Evolutionary conservation across 345 rosid species (phyloP), one percentile per base, ranked within the genome.

Genomic region (Lepidium sativum): DNA sequence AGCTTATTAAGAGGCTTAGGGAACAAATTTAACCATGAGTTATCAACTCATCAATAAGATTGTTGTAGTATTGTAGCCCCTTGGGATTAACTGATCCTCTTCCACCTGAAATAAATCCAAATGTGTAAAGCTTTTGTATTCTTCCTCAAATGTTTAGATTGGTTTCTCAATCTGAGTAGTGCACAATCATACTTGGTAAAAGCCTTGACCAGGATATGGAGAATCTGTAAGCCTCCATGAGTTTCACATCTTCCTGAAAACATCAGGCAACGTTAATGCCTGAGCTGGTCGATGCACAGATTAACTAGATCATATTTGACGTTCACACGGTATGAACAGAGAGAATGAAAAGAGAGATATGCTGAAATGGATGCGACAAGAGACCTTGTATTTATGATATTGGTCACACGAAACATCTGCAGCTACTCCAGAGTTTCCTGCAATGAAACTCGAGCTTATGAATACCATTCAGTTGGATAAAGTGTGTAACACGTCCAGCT

Each of bases 181-280:
- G 38, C 21, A 37, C 12, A 63, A 15, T 13, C 78, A 5, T 81
- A 86, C 96, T 61, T 17, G 87, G 96, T 45, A 86, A 80, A 44
- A 89, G 91, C 63, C 94, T 84, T 16, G 94, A 80, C 91, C 87
- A 86, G 12, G 96, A 86, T 63, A 86, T 86, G 60, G 91, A 89
- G 73, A 84, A 86, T 71, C 85, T 81, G 54, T 83, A 89, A 64
- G 89, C 91, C 35, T 83, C 87, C 37, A 89, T 89, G 37, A 89
- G 87, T 67, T 78, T 79, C 35, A 86, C 94, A 77, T 89, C 96
- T 78, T 89, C 91, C 91, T 86, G 75, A 71, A 54, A 38, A 27
- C 49, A 9, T 25, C 13, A 49, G 9, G 48, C 27, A 42, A 11
- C 27, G 2, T n/a, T n/a, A n/a, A n/a, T n/a, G 12, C n/a, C 39